Conservation (phyloP, 2,329 filamentous ascomycete species). For the Cercospora beticola region DNA sequence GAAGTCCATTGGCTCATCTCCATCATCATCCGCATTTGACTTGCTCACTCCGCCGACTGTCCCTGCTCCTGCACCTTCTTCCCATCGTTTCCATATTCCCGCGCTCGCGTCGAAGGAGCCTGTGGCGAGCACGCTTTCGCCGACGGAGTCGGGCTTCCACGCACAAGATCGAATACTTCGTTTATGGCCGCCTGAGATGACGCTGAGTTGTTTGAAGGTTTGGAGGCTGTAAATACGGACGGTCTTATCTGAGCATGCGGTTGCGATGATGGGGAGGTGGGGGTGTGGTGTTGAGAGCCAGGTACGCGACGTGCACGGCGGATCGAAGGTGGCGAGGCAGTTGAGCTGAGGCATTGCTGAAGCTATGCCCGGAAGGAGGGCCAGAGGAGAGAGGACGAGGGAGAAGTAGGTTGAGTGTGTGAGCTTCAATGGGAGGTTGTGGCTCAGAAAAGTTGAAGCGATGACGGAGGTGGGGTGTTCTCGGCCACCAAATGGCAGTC, state of each 20-base stretch:
- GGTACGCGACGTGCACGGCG: conserved; percentile 61
- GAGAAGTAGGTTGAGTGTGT: neutral
- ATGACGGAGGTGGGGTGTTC: neutral
- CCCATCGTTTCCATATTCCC: conserved; percentile 68
- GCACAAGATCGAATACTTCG: conserved; percentile 81
- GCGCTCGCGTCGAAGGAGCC: conserved; percentile 93
- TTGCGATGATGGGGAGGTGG: conserved; percentile 81
- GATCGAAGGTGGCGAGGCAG: conserved; percentile 53
- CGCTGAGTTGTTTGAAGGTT: conserved; percentile 74
- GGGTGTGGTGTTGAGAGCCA: conserved; percentile 88
- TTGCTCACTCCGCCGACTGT: conserved; percentile 11
- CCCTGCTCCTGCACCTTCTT: conserved; percentile 45
- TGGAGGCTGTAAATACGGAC: conserved; percentile 87
- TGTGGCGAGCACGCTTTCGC: conserved; percentile 77
- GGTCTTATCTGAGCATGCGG: conserved; percentile 79
- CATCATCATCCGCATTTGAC: conserved; percentile 13
- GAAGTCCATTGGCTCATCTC: conserved; percentile 34
- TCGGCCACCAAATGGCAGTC: neutral
- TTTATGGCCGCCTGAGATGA: conserved; percentile 82
- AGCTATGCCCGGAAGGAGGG: neutral
- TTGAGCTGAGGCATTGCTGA: conserved; percentile 36
- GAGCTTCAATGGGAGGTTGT: neutral
- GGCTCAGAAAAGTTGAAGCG: neutral
- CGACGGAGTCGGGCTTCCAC: conserved; percentile 73
- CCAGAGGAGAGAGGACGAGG: neutral